Base-by-base conservation (phyloP, 352 stramenopile species). In the Globisporangium paddicum region DNA sequence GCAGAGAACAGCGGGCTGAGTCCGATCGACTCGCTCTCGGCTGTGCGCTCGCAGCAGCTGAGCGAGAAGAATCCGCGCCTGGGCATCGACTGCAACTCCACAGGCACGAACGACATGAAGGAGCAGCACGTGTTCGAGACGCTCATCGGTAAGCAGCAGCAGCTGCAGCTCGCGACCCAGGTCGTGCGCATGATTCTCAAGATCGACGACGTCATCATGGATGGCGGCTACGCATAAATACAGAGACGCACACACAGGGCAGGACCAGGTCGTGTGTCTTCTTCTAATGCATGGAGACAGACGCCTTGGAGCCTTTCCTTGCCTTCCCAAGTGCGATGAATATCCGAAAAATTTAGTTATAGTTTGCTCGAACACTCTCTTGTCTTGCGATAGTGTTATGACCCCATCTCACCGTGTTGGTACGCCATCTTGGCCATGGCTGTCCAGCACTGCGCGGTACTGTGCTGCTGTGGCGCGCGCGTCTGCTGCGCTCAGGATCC, bases 161-260 rank as follows among this genome's bases (percentile, higher is more conserved):
- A 99, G 83, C 77, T 99, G 45, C 93, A 98, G 74, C 76, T 99
- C 34, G 98, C 98, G 35, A 99, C 97, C 45, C 97, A 99, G 80
- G 95, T 99, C 44, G 97, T 99, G 68, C 98, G 98, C 73, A 99
- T 99, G 97, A 99, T 99, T 71, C 87, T 99, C 58, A 99, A 99
- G 89, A 99, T 99, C 68, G 97, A 99, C 77, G 97, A 99, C 83
- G 96, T 99, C 30, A 99, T 99, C 80, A 87, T 98, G 64, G 80
- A 97, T 67, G 95, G 93, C 64, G 78, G 75, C 51, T 98, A 98
- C 70, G 72, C 80, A 63, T 96, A 90, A 75, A 41, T 1, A 44
- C 11, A 18, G 30, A 34, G n/a, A 19, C 26, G 38, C 4, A 21
- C 13, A 6, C 35, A n/a, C 6, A 46, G 6, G 14, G 37, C n/a